Evolutionary conservation across 2,329 filamentous ascomycete species (phyloP).

Genomic region (Uncinocarpus reesii): DNA sequence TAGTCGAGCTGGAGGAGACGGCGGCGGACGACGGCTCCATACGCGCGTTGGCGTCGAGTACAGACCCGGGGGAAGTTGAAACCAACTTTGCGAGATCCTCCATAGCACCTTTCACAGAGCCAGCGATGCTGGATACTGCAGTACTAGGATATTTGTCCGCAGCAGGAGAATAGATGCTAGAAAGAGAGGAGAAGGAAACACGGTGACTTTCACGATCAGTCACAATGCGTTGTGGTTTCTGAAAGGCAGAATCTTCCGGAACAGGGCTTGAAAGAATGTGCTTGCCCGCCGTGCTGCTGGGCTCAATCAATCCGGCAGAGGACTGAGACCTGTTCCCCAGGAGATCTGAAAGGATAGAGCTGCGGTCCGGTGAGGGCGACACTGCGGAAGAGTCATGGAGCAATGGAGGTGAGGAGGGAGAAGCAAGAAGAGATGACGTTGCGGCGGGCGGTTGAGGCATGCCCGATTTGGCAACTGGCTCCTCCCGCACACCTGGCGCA

Average conservation of each 20-base stretch:
- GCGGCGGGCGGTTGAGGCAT: not conserved
- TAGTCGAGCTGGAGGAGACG: not conserved
- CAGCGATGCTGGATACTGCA: conserved; percentile 29
- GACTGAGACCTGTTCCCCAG: not conserved
- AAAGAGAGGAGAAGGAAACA: conserved; percentile 59
- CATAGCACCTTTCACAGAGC: conserved; percentile 25
- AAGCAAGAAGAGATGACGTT: conserved; percentile 3
- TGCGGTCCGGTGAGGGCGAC: not conserved
- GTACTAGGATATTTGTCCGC: conserved; percentile 22
- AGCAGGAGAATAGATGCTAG: conserved; percentile 15
- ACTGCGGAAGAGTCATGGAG: not conserved
- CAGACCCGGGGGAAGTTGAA: not conserved
- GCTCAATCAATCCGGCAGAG: conserved; percentile 1
- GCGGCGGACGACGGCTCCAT: not conserved
- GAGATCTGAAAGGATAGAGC: not conserved
- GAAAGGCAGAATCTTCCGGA: conserved; percentile 3
- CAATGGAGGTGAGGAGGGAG: not conserved
- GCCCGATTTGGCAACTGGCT: conserved; percentile 8
- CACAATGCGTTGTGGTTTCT: conserved; percentile 9
- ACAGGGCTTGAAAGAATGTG: not conserved
- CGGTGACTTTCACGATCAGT: conserved; percentile 46
- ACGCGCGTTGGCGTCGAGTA: not conserved
- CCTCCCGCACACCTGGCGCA: conserved; percentile 4
- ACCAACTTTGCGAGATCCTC: conserved; percentile 16
- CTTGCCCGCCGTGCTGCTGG: not conserved